These are phyloP conservation scores for Populus hybrid DNA, from an alignment of 441 rosid species.

Conservation along the genomic window DNA sequence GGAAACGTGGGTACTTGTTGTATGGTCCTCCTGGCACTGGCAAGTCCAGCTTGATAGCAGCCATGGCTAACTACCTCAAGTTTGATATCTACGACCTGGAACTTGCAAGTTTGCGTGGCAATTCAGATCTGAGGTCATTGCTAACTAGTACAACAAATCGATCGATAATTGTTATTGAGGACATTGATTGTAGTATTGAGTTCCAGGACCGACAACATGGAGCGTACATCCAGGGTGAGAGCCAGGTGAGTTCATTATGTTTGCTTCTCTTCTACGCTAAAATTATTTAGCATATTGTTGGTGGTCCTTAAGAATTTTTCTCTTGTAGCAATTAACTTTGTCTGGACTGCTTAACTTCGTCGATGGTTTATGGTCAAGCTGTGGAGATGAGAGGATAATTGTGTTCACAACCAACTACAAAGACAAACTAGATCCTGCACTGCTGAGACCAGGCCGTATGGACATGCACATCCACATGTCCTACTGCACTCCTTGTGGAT, in stretches of 20 bases:
- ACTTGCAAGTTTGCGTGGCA: slow-evolving; percentile 32
- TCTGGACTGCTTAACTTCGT: slow-evolving; percentile 41
- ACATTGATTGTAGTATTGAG: slow-evolving; percentile 62
- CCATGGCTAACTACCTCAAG: slow-evolving; percentile 67
- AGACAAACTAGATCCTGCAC: slow-evolving; percentile 36
- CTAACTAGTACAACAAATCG: slow-evolving; percentile 53
- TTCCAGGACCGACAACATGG: slow-evolving; percentile 36
- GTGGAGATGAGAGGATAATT: slow-evolving; percentile 40
- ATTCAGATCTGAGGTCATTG: slow-evolving; percentile 42
- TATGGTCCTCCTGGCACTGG: slow-evolving; percentile 80
- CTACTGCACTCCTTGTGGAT: slow-evolving; percentile 33
- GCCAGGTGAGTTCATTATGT: slow-evolving; percentile 3
- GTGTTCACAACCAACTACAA: slow-evolving; percentile 35
- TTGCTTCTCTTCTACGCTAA: not conserved
- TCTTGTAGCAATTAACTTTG: slow-evolving; percentile 27
- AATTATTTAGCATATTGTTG: not conserved
- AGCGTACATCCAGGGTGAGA: not conserved
- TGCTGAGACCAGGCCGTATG: slow-evolving; percentile 40
- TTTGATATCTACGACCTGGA: slow-evolving; percentile 71
- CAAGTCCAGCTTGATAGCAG: slow-evolving; percentile 75
- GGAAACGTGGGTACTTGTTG: slow-evolving; percentile 45
- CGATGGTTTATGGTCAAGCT: slow-evolving; percentile 38
- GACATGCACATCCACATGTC: slow-evolving; percentile 41
- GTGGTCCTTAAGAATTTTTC: not conserved
- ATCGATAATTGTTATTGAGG: slow-evolving; percentile 66